Evolutionary conservation across 805 yeast species (phyloP).

Genomic region (Metschnikowia reukaufii): DNA sequence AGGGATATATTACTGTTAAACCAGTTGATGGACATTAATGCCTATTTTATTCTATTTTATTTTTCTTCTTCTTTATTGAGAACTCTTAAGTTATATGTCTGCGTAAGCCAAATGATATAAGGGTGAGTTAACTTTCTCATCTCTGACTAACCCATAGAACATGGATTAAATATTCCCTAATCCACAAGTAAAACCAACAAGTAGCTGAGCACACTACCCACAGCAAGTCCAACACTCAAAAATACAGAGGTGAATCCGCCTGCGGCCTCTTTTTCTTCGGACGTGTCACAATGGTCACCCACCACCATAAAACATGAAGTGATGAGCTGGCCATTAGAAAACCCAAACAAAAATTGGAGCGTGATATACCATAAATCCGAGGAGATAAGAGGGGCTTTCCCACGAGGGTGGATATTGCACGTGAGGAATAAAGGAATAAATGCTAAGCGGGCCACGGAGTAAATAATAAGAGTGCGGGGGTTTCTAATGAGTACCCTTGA

Average conservation of each 20-base stretch:
- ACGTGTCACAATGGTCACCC: constrained; percentile 56
- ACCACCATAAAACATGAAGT: constrained; percentile 80
- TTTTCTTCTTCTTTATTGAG: too few species aligned
- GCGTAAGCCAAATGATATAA: neutral
- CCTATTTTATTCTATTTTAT: too few species aligned
- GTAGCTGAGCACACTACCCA: constrained; percentile 79
- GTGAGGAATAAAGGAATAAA: constrained; percentile 73
- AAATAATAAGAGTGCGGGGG: constrained; percentile 48
- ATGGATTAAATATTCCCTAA: too few species aligned
- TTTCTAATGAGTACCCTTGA: constrained; percentile 33
- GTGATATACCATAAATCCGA: constrained; percentile 68
- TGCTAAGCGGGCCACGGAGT: constrained; percentile 53
- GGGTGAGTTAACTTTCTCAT: neutral
- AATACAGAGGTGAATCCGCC: constrained; percentile 89
- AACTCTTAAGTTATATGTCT: too few species aligned
- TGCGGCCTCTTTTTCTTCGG: constrained; percentile 81
- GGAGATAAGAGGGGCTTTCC: constrained; percentile 36
- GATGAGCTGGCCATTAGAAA: constrained; percentile 83
- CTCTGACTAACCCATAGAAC: too few species aligned
- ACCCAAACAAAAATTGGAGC: constrained; percentile 76
- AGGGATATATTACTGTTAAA: too few species aligned
- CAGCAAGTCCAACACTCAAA: constrained; percentile 72
- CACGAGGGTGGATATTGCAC: constrained; percentile 54
- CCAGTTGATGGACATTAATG: too few species aligned
- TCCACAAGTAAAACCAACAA: constrained; percentile 46